A percentile compares a stretch with the other conserved stretches of the same genome.
These are phyloP conservation scores for Kodamaea alishanica DNA, from an alignment of 1,139 yeast species.

Conservation along the genomic window DNA sequence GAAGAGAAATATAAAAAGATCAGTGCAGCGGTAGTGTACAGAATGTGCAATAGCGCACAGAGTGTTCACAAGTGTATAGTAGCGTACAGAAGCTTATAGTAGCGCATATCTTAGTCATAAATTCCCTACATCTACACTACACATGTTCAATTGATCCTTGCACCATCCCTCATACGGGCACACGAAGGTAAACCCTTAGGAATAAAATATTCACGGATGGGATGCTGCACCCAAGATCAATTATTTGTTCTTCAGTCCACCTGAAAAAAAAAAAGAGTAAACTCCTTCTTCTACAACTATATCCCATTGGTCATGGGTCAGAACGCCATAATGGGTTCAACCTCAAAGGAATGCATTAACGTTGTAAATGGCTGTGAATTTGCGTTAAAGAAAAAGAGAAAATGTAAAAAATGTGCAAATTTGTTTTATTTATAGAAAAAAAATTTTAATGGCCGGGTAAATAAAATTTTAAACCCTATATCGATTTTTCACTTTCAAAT, in stretches of 20 bases:
- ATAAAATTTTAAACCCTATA: neutral
- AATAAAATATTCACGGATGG: conserved; percentile 51
- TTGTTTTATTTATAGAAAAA: neutral
- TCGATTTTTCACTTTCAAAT: neutral
- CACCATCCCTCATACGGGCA: conserved; percentile 77
- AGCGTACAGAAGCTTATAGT: neutral
- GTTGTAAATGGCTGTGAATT: conserved; percentile 65
- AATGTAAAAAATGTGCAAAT: conserved; percentile 6
- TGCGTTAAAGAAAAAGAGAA: conserved; percentile 47
- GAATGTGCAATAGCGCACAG: neutral
- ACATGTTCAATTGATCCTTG: conserved; percentile 70
- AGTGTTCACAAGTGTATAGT: neutral
- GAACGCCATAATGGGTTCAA: conserved; percentile 68
- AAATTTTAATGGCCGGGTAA: conserved; percentile 10
- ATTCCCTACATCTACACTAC: too few species aligned
- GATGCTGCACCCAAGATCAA: conserved; percentile 83
- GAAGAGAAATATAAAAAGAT: neutral
- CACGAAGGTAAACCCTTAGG: conserved; percentile 82
- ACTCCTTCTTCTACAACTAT: conserved; percentile 34
- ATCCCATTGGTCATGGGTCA: conserved; percentile 77
- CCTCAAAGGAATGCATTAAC: conserved; percentile 71
- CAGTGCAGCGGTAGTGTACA: too few species aligned
- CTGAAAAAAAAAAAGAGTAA: conserved; percentile 19
- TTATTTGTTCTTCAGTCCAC: conserved; percentile 66
- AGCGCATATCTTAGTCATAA: neutral